Evolutionary conservation across 148 eudicot genomes (phyloP).

Genomic region (Fagopyrum esculentum): DNA sequence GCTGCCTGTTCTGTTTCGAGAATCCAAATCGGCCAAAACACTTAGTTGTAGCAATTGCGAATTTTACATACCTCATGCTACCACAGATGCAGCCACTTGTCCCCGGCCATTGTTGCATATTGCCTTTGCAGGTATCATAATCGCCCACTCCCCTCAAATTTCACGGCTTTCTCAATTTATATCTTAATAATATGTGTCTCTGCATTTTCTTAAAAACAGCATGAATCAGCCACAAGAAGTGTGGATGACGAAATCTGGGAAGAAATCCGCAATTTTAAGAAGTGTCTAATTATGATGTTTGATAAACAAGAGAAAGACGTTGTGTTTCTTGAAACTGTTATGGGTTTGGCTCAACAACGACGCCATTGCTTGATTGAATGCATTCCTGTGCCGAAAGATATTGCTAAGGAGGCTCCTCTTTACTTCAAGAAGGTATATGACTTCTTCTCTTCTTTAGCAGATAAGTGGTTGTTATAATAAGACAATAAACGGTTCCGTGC

Average conservation of each 20-base stretch:
- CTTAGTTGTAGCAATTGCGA: conserved; percentile 86
- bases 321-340: conserved; percentile 83
- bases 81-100: conserved; percentile 76
- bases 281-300: conserved; percentile 94
- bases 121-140: conserved; percentile 59
- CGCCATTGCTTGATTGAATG: conserved; percentile 97
- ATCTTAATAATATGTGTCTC: not conserved
- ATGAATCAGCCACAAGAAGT: conserved; percentile 74
- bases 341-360: conserved; percentile 67
- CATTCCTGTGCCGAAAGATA: conserved; percentile 64
- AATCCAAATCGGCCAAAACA: conserved; percentile 82
- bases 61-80: conserved; percentile 71
- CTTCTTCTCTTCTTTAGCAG: not conserved
- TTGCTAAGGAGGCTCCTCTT: conserved; percentile 73
- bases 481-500: not conserved
- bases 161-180: not conserved
- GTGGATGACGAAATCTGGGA: conserved; percentile 94
- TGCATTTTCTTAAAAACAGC: conserved; percentile 38
- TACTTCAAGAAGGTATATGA: conserved; percentile 76
- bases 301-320: conserved; percentile 86
- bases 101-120: conserved; percentile 88
- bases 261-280: conserved; percentile 93
- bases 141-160: not conserved
- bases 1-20: conserved; percentile 88
- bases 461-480: no score